A percentile compares a stretch with the other conserved stretches of the same genome.
Conservation (phyloP, 2,329 filamentous ascomycete species). For the Fonsecaea pedrosoi region DNA sequence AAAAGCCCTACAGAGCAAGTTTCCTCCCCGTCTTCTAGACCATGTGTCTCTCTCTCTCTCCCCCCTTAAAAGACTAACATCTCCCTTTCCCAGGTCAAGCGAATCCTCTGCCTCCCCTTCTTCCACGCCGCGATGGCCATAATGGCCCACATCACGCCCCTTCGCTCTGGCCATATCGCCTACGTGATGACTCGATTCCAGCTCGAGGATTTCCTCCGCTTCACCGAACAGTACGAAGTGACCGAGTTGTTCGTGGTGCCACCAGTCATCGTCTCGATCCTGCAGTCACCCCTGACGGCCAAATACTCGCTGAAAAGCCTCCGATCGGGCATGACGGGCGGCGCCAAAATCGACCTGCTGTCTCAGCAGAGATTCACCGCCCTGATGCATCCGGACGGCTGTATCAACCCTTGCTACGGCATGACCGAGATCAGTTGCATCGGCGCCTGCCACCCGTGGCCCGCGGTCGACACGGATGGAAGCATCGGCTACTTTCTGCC, state of each 20-base stretch:
- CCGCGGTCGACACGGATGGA: conserved; percentile 50
- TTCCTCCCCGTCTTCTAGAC: background rate
- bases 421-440: conserved; percentile 59
- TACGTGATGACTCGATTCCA: conserved; percentile 57
- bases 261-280: conserved; percentile 50
- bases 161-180: conserved; percentile 54
- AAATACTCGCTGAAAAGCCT: conserved; percentile 41
- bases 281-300: conserved; percentile 35
- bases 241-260: conserved; percentile 46
- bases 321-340: conserved; percentile 44
- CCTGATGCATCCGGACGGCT: conserved; percentile 50
- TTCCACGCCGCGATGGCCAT: conserved; percentile 25
- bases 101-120: conserved; percentile 18
- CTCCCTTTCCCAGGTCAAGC: background rate
- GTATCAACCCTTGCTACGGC: conserved; percentile 59
- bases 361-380: conserved; percentile 51
- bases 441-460: conserved; percentile 40
- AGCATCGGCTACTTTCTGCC: conserved; percentile 56
- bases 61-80: background rate
- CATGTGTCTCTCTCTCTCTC: no score
- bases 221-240: conserved; percentile 24
- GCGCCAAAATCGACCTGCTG: conserved; percentile 55
- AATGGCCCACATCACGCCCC: conserved; percentile 21
- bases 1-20: conserved; percentile 14
- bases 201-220: conserved; percentile 29